These are phyloP conservation scores for Colletotrichum sansevieriae DNA, from an alignment of 2,329 filamentous ascomycete genomes.

Conservation along the genomic window DNA sequence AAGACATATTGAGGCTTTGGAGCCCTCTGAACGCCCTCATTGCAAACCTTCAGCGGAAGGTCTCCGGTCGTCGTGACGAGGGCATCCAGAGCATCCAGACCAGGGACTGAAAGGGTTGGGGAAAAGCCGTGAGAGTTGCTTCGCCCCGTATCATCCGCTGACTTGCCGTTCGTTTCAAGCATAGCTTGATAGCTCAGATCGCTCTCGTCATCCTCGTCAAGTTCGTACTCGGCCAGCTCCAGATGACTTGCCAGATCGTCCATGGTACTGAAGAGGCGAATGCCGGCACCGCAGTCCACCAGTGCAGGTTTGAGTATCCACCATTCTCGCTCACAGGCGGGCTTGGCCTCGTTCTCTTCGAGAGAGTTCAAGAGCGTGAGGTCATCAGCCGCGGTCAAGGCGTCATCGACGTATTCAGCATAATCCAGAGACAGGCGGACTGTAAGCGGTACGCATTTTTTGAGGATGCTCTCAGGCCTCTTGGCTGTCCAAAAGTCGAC, in stretches of 20 bases:
- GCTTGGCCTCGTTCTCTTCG: conserved; percentile 50
- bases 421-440: conserved; percentile 54
- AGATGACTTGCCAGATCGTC: conserved; percentile 52
- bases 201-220: conserved; percentile 47
- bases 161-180: no score
- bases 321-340: conserved; percentile 50
- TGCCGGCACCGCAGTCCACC: conserved; percentile 55
- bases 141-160: not conserved
- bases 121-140: conserved; percentile 38
- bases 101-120: conserved; percentile 46
- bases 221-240: conserved; percentile 52
- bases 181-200: conserved; percentile 39
- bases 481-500: conserved; percentile 55
- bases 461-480: conserved; percentile 50
- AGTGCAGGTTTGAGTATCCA: conserved; percentile 57
- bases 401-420: conserved; percentile 54
- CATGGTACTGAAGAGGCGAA: conserved; percentile 55
- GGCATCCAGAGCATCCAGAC: conserved; percentile 48
- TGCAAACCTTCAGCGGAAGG: conserved; percentile 37
- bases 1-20: conserved; percentile 46
- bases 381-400: conserved; percentile 53
- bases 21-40: not conserved
- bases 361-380: conserved; percentile 51
- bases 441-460: conserved; percentile 49
- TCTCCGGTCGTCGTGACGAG: conserved; percentile 48